Conservation (phyloP, 768 basidiomycete species). For the Lactifluus pinguis region DNA sequence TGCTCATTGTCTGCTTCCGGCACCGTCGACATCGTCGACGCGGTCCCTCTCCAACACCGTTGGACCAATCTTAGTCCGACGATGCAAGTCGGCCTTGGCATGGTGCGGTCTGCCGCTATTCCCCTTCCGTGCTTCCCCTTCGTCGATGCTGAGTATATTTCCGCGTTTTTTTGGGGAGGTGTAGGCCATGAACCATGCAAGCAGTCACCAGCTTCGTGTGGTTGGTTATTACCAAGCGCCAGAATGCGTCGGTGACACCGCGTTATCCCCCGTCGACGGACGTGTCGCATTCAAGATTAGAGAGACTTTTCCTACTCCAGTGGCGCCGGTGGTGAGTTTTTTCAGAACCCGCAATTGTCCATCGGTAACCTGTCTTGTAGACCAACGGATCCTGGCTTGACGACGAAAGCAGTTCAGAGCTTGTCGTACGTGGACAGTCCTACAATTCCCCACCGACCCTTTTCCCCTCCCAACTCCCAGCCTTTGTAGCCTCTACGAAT, state of each 20-base stretch:
- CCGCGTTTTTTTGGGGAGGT: neutral
- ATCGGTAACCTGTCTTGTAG: constrained; percentile 40
- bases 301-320: constrained; percentile 44
- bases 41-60: constrained; percentile 72
- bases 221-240: constrained; percentile 75
- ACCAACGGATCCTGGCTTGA: constrained; percentile 26
- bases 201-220: constrained; percentile 40
- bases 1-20: constrained; percentile 33
- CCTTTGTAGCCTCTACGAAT: too few relatives aligned
- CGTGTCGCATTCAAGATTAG: constrained; percentile 49
- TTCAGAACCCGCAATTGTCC: constrained; percentile 15
- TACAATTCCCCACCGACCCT: neutral
- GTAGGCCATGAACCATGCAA: constrained; percentile 55
- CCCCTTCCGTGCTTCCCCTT: neutral
- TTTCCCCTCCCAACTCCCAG: neutral
- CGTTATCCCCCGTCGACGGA: constrained; percentile 59
- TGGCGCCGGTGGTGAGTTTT: constrained; percentile 60
- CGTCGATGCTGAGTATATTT: neutral
- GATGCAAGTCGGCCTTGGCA: constrained; percentile 79
- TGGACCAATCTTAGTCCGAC: constrained; percentile 79
- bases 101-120: constrained; percentile 36
- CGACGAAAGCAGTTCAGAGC: neutral
- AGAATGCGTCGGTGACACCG: constrained; percentile 50
- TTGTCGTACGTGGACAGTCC: constrained; percentile 6
- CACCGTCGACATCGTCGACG: constrained; percentile 47